Conservation (phyloP, 2,329 filamentous ascomycete genomes). For the Fusarium sp. region DNA sequence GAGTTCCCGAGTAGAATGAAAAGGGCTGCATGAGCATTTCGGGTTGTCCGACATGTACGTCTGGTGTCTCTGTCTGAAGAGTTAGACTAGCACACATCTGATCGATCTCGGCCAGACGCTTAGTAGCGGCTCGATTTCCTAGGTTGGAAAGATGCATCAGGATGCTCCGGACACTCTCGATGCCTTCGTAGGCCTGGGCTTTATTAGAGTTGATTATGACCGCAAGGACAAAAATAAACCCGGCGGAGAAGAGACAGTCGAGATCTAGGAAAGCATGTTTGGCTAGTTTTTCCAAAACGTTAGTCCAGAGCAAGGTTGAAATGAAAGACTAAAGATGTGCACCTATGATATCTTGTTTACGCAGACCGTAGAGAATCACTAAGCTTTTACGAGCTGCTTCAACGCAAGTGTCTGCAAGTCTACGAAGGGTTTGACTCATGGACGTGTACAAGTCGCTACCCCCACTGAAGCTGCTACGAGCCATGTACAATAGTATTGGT, state of each 20-base stretch:
- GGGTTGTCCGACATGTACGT: background rate
- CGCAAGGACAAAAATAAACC: conserved; percentile 32
- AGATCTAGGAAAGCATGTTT: conserved; percentile 35
- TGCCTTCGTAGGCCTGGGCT: conserved; percentile 8
- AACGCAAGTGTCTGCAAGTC: conserved; percentile 32
- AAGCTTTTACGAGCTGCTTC: conserved; percentile 34
- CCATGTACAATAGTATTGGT: conserved; percentile 33
- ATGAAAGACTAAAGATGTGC: no score
- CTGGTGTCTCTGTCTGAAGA: conserved; percentile 1
- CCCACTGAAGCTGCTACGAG: conserved; percentile 23
- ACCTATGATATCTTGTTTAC: conserved; percentile 28
- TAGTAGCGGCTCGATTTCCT: conserved; percentile 32
- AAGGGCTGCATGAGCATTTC: conserved; percentile 13
- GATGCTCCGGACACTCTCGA: conserved; percentile 24
- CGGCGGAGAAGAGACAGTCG: conserved; percentile 31
- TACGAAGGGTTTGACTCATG: conserved; percentile 23
- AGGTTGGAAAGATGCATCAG: conserved; percentile 27
- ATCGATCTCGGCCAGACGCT: conserved; percentile 28
- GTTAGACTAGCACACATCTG: conserved; percentile 25
- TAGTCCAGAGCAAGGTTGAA: no score
- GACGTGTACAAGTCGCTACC: conserved; percentile 3
- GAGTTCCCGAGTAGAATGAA: background rate
- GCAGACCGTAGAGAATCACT: conserved; percentile 24
- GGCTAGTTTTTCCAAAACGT: conserved; percentile 1
- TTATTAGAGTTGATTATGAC: conserved; percentile 21